These are phyloP conservation scores for Penicillium capsulatum DNA, from an alignment of 2,329 filamentous ascomycete species.

Conservation along the genomic window DNA sequence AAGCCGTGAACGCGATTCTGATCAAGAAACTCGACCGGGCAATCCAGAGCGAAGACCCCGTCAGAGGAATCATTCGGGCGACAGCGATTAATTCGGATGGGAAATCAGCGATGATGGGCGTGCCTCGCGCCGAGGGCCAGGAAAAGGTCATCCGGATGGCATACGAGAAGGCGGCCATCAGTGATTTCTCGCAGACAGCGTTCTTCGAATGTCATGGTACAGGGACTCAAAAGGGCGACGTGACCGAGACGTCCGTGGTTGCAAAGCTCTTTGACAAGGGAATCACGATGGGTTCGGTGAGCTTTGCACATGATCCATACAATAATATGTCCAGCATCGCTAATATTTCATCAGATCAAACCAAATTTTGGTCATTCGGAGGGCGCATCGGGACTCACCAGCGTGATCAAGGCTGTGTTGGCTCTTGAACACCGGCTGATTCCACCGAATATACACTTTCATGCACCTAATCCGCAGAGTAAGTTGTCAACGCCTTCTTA, in stretches of 20 bases:
- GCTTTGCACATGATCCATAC: not conserved
- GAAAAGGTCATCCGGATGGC: conserved; percentile 1
- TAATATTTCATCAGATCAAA: conserved; percentile 25
- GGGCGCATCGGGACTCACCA: conserved; percentile 42
- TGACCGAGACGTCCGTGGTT: conserved; percentile 4
- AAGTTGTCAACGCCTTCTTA: not conserved
- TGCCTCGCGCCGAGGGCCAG: not conserved
- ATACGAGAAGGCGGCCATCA: conserved; percentile 6
- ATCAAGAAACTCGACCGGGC: conserved; percentile 28
- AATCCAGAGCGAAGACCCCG: conserved; percentile 23
- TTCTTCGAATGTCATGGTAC: conserved; percentile 18
- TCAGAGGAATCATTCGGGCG: conserved; percentile 27
- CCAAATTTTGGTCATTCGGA: conserved; percentile 46
- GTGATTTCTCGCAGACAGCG: conserved; percentile 6
- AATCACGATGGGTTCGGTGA: conserved; percentile 11
- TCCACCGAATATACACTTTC: conserved; percentile 14
- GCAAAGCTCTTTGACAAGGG: conserved; percentile 6
- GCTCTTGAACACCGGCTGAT: conserved; percentile 37
- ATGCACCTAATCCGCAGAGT: conserved; percentile 32
- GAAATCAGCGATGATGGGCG: conserved; percentile 1
- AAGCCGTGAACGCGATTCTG: conserved; percentile 28
- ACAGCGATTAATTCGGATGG: conserved; percentile 24
- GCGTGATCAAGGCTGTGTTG: conserved; percentile 44
- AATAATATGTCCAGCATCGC: not conserved
- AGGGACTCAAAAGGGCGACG: conserved; percentile 13